phyloP scores from a whole-genome alignment of 495 filamentous ascomycete species.

The Penicillium riverlandense region DNA sequence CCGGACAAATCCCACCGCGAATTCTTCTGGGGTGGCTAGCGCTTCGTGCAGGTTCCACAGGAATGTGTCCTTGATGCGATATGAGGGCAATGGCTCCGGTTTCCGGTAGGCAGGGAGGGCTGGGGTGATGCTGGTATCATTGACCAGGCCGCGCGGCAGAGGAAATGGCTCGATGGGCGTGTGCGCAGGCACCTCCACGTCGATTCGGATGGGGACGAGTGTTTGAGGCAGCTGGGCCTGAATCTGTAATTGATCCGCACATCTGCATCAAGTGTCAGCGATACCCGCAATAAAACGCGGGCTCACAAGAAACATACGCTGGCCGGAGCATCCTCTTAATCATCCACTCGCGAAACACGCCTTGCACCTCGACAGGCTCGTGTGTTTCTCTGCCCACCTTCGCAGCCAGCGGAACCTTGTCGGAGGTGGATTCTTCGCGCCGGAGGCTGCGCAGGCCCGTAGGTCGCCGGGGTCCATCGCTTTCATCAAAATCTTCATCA shows the following conservation, averaged over 20 bases:
- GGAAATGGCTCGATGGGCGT: slow-evolving; percentile 67
- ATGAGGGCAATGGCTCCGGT: slow-evolving; percentile 71
- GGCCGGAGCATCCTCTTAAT: slow-evolving; percentile 58
- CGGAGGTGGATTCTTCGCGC: slow-evolving; percentile 63
- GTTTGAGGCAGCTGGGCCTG: slow-evolving; percentile 82
- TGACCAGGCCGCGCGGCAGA: slow-evolving; percentile 48
- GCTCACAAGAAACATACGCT: slow-evolving; percentile 26
- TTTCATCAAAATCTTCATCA: slow-evolving; percentile 90
- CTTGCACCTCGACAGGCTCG: slow-evolving; percentile 75
- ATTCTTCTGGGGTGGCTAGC: slow-evolving; percentile 88
- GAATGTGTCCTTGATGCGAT: slow-evolving; percentile 86
- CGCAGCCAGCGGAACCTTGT: slow-evolving; percentile 55
- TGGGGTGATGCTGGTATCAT: slow-evolving; percentile 54
- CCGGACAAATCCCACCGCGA: slow-evolving; percentile 82
- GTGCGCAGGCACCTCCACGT: slow-evolving; percentile 81
- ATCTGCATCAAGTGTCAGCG: slow-evolving; percentile 14
- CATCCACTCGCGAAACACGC: slow-evolving; percentile 94
- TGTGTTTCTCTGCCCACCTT: slow-evolving; percentile 80
- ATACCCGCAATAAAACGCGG: not conserved
- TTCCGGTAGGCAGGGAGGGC: slow-evolving; percentile 65
- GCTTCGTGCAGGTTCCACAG: slow-evolving; percentile 97
- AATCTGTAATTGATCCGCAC: slow-evolving; percentile 63
- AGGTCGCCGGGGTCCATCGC: slow-evolving; percentile 66
- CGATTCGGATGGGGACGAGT: slow-evolving; percentile 92
- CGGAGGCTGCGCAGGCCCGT: slow-evolving; percentile 79